phyloP scores from a whole-genome alignment of 148 eudicot genomes.

The Persicaria maculosa region DNA sequence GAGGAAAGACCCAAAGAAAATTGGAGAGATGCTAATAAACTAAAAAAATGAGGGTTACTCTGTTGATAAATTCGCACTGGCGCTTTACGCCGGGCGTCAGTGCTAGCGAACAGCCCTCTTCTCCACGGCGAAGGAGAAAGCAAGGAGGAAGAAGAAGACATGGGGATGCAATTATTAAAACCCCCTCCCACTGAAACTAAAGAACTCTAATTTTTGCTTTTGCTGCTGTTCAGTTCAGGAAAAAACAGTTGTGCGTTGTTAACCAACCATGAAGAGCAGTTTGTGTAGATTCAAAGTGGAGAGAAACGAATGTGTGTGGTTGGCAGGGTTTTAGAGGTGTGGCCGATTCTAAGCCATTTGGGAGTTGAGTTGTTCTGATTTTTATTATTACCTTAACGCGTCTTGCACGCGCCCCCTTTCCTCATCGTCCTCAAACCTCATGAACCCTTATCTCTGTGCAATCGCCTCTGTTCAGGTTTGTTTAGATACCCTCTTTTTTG shows the following conservation, averaged over 20 bases:
- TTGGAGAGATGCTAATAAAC: no score
- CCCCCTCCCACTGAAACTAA: neutral
- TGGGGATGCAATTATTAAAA: neutral
- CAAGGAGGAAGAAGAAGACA: neutral
- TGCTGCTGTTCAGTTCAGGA: no score
- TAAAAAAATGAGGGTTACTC: neutral
- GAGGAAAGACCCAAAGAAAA: no score
- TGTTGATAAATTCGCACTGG: neutral
- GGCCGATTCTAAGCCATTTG: slow-evolving; percentile 1
- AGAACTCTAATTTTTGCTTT: neutral
- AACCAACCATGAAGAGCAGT: neutral
- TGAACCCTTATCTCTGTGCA: no score
- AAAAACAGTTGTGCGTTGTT: neutral
- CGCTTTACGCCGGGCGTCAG: neutral
- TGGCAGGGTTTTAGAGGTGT: slow-evolving; percentile 6
- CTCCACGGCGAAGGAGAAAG: neutral
- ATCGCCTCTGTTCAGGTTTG: no score
- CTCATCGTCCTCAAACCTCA: no score
- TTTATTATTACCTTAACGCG: no score
- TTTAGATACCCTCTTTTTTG: no score
- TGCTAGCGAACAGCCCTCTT: neutral
- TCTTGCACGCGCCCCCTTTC: no score
- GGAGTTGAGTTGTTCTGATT: no score
- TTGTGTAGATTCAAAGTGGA: neutral
- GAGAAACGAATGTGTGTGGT: neutral